A percentile compares a stretch with the other conserved stretches of the same genome.
These are phyloP conservation scores for Ophiocordyceps camponoti-rufipedis DNA, from an alignment of 2,329 filamentous ascomycete species.

Conservation along the genomic window DNA sequence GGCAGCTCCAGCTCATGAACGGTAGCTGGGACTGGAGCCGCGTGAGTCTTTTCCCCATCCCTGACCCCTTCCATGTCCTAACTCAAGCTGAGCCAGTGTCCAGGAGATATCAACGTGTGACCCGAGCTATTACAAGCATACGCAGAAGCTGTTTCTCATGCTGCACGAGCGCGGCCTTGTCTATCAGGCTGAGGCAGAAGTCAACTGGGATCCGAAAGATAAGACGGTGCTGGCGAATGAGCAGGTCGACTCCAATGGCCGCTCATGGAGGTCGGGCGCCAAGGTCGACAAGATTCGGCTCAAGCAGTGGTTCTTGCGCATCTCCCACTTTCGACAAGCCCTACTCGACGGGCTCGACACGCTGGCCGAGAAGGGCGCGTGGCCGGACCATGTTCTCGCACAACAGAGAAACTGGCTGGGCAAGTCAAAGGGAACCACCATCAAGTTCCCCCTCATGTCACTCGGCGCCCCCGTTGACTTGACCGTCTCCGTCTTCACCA, in stretches of 20 bases:
- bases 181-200: slow-evolving; percentile 66
- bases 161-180: slow-evolving; percentile 58
- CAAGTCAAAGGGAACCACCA: slow-evolving; percentile 52
- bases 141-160: slow-evolving; percentile 67
- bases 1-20: slow-evolving; percentile 63
- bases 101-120: slow-evolving; percentile 75
- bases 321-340: slow-evolving; percentile 58
- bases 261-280: slow-evolving; percentile 74
- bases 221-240: slow-evolving; percentile 84
- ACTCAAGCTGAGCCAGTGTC: neutral
- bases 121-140: slow-evolving; percentile 76
- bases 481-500: slow-evolving; percentile 61
- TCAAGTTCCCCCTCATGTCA: slow-evolving; percentile 48
- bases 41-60: slow-evolving; percentile 27
- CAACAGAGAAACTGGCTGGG: slow-evolving; percentile 87
- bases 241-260: slow-evolving; percentile 74
- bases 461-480: slow-evolving; percentile 20
- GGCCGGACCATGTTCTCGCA: slow-evolving; percentile 66
- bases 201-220: slow-evolving; percentile 84
- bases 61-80: neutral
- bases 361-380: slow-evolving; percentile 43
- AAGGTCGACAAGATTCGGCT: slow-evolving; percentile 63
- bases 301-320: slow-evolving; percentile 82
- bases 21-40: slow-evolving; percentile 68
- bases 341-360: slow-evolving; percentile 53